Base-by-base conservation (phyloP, 768 basidiomycete species). In the Baorangia bicolor region DNA sequence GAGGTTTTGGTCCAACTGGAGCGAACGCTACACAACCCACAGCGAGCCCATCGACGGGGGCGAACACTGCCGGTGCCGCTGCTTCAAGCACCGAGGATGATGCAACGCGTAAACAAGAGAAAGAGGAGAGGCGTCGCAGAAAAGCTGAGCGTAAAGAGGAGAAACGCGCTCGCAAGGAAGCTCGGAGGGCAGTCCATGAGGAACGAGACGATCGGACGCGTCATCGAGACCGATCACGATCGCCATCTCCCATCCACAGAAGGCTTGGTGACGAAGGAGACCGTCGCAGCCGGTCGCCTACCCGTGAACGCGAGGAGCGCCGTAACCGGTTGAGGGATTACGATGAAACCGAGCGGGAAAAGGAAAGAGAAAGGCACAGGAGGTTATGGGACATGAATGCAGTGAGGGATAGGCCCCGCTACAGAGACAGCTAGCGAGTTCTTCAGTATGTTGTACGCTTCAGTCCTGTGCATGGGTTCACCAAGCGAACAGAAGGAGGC, bases 1-100 rank as follows among this genome's bases (percentile, higher is more conserved):
- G 90, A 51, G 92, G 92, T 5, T 92, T 90, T 69, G 87, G 83
- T 40, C 82, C 85, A 10, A 72, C 81, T 1, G 69, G 78, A 67
- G 69, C 74, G 16, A 69, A 64, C 46, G 66, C 57, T 39, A 66
- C 65, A 20, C 62, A 67, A n/a, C 54, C 65, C 13, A 46, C 59
- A 25, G 43, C 53, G 30, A 61, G 55, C 34, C 59, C 64, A n/a
- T 64, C 67, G 34, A 44, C 59, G 6, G 63, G 50, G 20, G 41
- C 67, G 3, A 64, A 54, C 18, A 52, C 55, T 54, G 35, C 53
- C 13, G 59, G 53, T 13, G 54, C 56, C 43, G 42, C 52, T 11
- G 62, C 49, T 20, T 61, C 66, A 16, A 55, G 57, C 18, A 62
- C 57, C 57, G 64, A 66, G 52, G 74, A 62, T 58, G 74, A 64